These are phyloP conservation scores for Rosa multiflora DNA, from an alignment of 306 rosid species.

Conservation along the genomic window DNA sequence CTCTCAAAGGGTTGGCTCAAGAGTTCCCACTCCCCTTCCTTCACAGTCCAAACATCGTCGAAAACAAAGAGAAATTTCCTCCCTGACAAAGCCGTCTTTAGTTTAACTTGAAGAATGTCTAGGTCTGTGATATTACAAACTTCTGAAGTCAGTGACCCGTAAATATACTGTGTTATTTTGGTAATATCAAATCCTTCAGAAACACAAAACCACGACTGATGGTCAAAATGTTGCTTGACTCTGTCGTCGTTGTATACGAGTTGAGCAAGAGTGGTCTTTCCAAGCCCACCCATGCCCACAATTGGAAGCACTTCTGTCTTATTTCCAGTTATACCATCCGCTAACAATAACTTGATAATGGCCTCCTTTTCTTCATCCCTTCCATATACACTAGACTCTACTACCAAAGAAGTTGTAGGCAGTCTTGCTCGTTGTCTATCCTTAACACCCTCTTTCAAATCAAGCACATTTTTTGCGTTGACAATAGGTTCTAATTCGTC, in stretches of 20 bases:
- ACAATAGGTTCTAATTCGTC: not conserved
- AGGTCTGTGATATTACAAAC: not conserved
- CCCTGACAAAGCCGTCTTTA: not conserved
- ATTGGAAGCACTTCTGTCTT: not conserved
- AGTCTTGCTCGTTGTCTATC: not conserved
- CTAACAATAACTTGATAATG: not conserved
- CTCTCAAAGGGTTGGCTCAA: not conserved
- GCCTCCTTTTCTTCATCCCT: not conserved
- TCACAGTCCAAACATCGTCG: not conserved
- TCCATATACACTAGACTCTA: not conserved
- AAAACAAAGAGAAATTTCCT: not conserved
- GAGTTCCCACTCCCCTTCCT: not conserved
- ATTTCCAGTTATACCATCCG: not conserved
- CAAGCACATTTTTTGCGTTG: not conserved
- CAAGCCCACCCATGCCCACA: slow-evolving; percentile 5
- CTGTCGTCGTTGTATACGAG: not conserved
- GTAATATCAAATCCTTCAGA: not conserved
- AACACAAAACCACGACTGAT: not conserved
- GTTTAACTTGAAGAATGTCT: not conserved
- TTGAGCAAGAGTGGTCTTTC: not conserved
- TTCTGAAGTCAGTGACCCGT: not conserved
- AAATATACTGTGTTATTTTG: not conserved
- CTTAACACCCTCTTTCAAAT: not conserved
- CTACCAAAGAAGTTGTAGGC: not conserved
- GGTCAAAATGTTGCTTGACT: not conserved